A percentile compares a stretch with the other conserved stretches of the same genome.
phyloP scores from a whole-genome alignment of 176 grass and related monocot species.

The Lolium perenne region DNA sequence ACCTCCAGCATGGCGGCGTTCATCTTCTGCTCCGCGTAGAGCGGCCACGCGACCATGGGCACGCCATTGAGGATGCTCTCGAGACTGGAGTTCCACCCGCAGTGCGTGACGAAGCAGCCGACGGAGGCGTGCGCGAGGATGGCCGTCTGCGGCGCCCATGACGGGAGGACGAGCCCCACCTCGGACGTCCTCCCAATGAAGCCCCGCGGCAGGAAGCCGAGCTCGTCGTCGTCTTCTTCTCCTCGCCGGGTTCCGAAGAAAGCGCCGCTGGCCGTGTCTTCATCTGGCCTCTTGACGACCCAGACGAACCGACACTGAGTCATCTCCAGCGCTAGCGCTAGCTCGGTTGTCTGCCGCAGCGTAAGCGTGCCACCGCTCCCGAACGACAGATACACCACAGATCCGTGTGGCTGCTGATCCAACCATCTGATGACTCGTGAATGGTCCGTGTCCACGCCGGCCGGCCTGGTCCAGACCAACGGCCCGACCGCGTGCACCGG shows the following conservation, averaged over 20 bases:
- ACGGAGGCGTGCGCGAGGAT: slow-evolving; percentile 43
- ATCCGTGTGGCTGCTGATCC: slow-evolving; percentile 55
- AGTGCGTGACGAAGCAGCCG: slow-evolving; percentile 63
- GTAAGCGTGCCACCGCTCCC: slow-evolving; percentile 67
- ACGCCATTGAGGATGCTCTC: slow-evolving; percentile 48
- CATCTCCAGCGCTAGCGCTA: slow-evolving; percentile 57
- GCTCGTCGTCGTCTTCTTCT: background rate
- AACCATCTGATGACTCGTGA: slow-evolving; percentile 52
- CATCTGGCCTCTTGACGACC: slow-evolving; percentile 52
- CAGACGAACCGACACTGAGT: slow-evolving; percentile 58
- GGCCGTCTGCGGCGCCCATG: slow-evolving; percentile 41
- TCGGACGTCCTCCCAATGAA: slow-evolving; percentile 48
- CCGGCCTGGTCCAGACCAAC: slow-evolving; percentile 43
- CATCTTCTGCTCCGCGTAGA: slow-evolving; percentile 66
- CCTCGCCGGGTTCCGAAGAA: slow-evolving; percentile 27
- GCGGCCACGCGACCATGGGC: slow-evolving; percentile 71
- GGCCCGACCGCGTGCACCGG: slow-evolving; percentile 63
- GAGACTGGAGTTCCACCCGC: slow-evolving; percentile 75
- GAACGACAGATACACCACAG: slow-evolving; percentile 67
- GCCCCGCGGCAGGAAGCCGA: slow-evolving; percentile 44
- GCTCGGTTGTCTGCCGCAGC: slow-evolving; percentile 46
- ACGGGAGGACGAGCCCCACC: slow-evolving; percentile 14
- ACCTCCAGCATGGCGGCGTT: slow-evolving; percentile 59
- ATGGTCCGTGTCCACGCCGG: slow-evolving; percentile 3
- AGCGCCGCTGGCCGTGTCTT: background rate